phyloP scores from a whole-genome alignment of 2,329 filamentous ascomycete species.

The Talaromyces sp. region DNA sequence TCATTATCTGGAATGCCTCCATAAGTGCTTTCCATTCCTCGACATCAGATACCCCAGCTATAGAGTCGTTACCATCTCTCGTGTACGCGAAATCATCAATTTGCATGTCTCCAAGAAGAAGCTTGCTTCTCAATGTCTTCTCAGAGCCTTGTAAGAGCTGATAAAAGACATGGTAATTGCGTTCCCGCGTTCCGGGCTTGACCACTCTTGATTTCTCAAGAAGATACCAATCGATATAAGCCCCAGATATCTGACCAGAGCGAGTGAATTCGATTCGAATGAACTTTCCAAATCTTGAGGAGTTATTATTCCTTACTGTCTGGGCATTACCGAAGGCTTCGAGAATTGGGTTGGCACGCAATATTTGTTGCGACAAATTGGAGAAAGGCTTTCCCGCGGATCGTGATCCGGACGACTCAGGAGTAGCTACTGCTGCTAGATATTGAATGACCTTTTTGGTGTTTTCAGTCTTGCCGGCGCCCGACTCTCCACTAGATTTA shows the following conservation, averaged over 20 bases:
- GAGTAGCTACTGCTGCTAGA: constrained; percentile 84
- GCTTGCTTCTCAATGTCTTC: constrained; percentile 65
- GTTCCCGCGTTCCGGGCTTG: constrained; percentile 76
- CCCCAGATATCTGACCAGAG: constrained; percentile 84
- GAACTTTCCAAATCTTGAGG: constrained; percentile 96
- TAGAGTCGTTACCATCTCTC: constrained; percentile 83
- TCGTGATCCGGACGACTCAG: constrained; percentile 64
- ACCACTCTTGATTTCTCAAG: constrained; percentile 98
- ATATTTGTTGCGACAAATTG: constrained; percentile 91
- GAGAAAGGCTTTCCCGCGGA: constrained; percentile 65
- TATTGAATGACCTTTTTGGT: constrained; percentile 99
- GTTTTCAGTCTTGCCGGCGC: constrained; percentile 97
- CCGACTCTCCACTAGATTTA: constrained; percentile 70
- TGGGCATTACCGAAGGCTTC: constrained; percentile 98
- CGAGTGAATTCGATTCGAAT: constrained; percentile 94
- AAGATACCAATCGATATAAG: constrained; percentile 98
- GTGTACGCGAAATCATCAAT: constrained; percentile 91
- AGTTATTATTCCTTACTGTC: constrained; percentile 97
- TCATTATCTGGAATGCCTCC: constrained; percentile 93
- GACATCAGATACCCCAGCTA: constrained; percentile 80
- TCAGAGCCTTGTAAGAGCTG: constrained; percentile 86
- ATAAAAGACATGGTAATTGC: constrained; percentile 97
- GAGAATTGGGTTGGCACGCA: constrained; percentile 92
- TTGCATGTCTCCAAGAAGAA: constrained; percentile 69
- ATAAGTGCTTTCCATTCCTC: constrained; percentile 88